These are phyloP conservation scores for Botryosphaeria dothidea DNA, from an alignment of 2,329 filamentous ascomycete genomes.

Conservation along the genomic window DNA sequence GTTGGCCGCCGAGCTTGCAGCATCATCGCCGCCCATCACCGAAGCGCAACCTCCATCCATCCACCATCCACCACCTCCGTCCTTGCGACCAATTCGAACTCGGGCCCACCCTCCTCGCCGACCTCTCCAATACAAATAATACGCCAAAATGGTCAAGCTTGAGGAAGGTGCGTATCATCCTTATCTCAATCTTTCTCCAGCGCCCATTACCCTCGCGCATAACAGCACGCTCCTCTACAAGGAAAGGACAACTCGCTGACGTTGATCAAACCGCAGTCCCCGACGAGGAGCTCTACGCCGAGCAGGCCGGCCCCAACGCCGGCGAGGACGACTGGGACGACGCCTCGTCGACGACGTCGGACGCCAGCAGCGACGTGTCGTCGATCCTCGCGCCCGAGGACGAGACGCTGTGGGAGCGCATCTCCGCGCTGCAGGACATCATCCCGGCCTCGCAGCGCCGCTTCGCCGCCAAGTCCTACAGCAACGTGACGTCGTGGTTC, in stretches of 20 bases:
- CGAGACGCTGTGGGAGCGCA: slow-evolving; percentile 44
- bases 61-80: slow-evolving; percentile 1
- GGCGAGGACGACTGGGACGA: slow-evolving; percentile 83
- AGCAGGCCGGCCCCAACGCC: slow-evolving; percentile 63
- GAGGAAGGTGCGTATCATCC: slow-evolving; percentile 59
- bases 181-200: neutral
- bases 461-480: slow-evolving; percentile 42
- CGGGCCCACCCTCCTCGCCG: neutral
- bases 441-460: slow-evolving; percentile 47
- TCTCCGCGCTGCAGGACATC: slow-evolving; percentile 47
- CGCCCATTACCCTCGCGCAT: neutral
- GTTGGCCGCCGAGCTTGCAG: slow-evolving; percentile 8
- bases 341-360: slow-evolving; percentile 61
- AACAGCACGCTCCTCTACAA: too few species aligned
- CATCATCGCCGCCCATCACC: slow-evolving; percentile 14
- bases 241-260: too few species aligned
- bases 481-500: slow-evolving; percentile 58
- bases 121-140: neutral
- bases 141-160: slow-evolving; percentile 82
- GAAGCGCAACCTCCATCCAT: neutral
- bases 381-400: slow-evolving; percentile 9
- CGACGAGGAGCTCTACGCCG: slow-evolving; percentile 86
- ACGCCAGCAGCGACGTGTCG: slow-evolving; percentile 41
- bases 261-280: too few species aligned
- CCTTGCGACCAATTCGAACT: neutral